A percentile compares a stretch with the other conserved stretches of the same genome.
Evolutionary conservation across 2,329 filamentous ascomycete species (phyloP).

Genomic region (Ophiocordyceps camponoti-rufipedis): DNA sequence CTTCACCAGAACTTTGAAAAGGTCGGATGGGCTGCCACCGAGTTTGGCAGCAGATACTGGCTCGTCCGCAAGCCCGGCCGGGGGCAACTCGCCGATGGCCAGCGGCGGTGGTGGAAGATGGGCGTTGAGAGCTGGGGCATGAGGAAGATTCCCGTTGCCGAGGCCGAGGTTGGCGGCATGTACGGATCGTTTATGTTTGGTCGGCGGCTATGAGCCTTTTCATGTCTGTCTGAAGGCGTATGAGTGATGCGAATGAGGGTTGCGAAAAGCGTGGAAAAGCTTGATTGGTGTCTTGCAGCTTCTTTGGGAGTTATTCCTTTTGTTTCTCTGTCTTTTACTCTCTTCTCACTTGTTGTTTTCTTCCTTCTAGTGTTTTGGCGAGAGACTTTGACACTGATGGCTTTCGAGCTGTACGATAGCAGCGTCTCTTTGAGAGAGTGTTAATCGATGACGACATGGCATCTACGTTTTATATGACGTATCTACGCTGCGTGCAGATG

Average conservation of each 20-base stretch:
- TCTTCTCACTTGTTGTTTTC: neutral
- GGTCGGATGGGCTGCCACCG: conserved; percentile 52
- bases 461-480: too few species aligned
- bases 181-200: conserved; percentile 61
- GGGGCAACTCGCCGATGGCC: conserved; percentile 15
- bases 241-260: too few species aligned
- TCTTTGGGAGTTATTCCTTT: neutral
- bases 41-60: conserved; percentile 48
- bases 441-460: too few species aligned
- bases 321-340: neutral
- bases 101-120: conserved; percentile 63
- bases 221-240: too few species aligned
- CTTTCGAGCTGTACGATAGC: too few species aligned
- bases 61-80: conserved; percentile 37
- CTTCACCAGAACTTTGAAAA: conserved; percentile 39
- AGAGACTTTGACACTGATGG: too few species aligned
- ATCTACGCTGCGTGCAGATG: too few species aligned
- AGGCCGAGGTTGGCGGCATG: conserved; percentile 82
- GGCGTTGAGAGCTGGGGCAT: conserved; percentile 73
- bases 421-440: too few species aligned
- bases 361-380: too few species aligned
- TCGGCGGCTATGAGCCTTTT: conserved; percentile 27
- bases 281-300: neutral
- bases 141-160: conserved; percentile 79
- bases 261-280: neutral